Evolutionary conservation across 2,329 filamentous ascomycete species (phyloP).

Genomic region (Fusarium hostae): DNA sequence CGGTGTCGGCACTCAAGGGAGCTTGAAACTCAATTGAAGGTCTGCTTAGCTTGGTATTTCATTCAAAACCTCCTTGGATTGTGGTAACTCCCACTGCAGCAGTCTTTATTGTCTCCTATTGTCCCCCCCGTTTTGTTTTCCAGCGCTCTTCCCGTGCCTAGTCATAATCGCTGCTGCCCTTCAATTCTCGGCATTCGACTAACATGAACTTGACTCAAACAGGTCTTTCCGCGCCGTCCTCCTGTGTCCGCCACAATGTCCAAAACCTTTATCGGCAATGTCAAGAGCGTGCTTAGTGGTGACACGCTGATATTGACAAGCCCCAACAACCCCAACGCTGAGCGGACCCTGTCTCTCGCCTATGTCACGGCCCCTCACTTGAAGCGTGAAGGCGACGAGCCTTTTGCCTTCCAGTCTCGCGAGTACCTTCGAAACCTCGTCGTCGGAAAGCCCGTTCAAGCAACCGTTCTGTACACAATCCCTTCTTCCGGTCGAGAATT

Average conservation of each 20-base stretch:
- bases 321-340: conserved; percentile 81
- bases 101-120: neutral
- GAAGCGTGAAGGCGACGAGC: conserved; percentile 89
- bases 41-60: conserved; percentile 2
- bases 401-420: conserved; percentile 92
- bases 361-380: conserved; percentile 91
- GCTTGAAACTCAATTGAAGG: conserved; percentile 20
- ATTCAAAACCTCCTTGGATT: neutral
- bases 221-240: conserved; percentile 39
- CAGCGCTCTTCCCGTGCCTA: neutral
- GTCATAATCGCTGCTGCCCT: neutral
- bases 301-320: conserved; percentile 89
- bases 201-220: conserved; percentile 13
- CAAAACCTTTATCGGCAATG: conserved; percentile 73
- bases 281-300: conserved; percentile 94
- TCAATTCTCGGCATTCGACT: conserved; percentile 17
- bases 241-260: conserved; percentile 54
- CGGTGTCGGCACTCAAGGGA: conserved; percentile 31
- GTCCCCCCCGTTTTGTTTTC: neutral
- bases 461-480: conserved; percentile 87
- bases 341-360: conserved; percentile 89
- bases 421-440: conserved; percentile 87
- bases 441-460: conserved; percentile 88
- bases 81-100: neutral
- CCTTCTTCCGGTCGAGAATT: conserved; percentile 89